Evolutionary conservation across 169 alveolate species (phyloP).

Genomic region (Prorocentrum cordatum): DNA sequence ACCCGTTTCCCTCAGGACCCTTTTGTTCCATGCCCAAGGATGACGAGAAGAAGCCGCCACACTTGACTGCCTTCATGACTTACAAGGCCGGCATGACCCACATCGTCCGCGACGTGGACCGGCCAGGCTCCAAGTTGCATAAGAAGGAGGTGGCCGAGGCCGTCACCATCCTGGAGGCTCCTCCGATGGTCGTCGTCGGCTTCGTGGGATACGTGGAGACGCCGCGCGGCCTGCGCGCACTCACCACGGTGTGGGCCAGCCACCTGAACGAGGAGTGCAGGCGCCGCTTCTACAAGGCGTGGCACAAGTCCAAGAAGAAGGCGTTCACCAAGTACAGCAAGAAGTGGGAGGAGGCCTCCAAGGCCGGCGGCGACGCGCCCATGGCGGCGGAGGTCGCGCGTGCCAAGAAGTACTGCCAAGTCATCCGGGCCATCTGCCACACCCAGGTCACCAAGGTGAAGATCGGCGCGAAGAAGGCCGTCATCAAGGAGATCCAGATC

Average conservation of each 20-base stretch:
- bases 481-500: conserved; percentile 97
- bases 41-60: conserved; percentile 90
- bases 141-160: conserved; percentile 99
- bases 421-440: conserved; percentile 96
- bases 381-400: conserved; percentile 88
- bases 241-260: conserved; percentile 98
- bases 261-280: conserved; percentile 88
- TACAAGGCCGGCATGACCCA: conserved; percentile 99
- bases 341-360: conserved; percentile 58
- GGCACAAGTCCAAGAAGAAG: conserved; percentile 95
- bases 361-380: conserved; percentile 82
- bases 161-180: conserved; percentile 93
- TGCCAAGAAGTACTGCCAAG: conserved; percentile 91
- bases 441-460: conserved; percentile 95
- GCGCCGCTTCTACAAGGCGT: conserved; percentile 98
- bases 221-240: conserved; percentile 97
- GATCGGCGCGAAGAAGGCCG: conserved; percentile 95
- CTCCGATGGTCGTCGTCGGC: conserved; percentile 97
- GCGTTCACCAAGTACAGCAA: conserved; percentile 97
- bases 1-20: no score
- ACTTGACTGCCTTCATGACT: conserved; percentile 98
- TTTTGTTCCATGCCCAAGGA: no score
- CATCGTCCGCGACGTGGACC: conserved; percentile 96
- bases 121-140: conserved; percentile 94
- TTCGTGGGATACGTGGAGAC: conserved; percentile 99